phyloP scores from a whole-genome alignment of 1,139 yeast species.

The Geotrichum siamense region DNA sequence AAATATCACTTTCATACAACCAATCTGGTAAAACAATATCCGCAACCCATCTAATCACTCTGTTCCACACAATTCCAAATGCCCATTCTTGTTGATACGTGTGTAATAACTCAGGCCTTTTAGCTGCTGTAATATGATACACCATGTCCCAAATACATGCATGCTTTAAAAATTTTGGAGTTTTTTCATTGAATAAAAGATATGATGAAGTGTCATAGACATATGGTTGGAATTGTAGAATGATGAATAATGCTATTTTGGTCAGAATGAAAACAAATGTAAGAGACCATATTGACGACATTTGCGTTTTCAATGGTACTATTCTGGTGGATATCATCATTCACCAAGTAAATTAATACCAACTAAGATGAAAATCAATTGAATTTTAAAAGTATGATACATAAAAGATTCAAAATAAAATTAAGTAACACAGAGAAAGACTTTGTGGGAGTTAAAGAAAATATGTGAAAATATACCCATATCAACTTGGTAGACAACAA shows the following conservation, averaged over 20 bases:
- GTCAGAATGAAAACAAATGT: conserved; percentile 29
- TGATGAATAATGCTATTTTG: conserved; percentile 36
- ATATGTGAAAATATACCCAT: too few species aligned
- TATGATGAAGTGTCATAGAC: conserved; percentile 50
- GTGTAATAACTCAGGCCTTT: conserved; percentile 35
- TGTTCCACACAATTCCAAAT: conserved; percentile 74
- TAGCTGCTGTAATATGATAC: conserved; percentile 56
- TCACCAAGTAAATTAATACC: too few species aligned
- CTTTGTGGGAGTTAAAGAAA: too few species aligned
- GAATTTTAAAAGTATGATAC: too few species aligned
- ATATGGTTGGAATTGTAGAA: conserved; percentile 39
- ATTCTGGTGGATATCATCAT: too few species aligned
- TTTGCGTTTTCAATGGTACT: neutral
- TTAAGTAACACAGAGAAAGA: too few species aligned
- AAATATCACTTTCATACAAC: conserved; percentile 14
- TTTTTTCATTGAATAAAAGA: conserved; percentile 28
- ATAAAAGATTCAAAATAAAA: too few species aligned
- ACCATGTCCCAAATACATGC: conserved; percentile 82
- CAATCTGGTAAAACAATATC: neutral
- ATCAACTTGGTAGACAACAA: too few species aligned
- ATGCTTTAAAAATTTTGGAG: conserved; percentile 35
- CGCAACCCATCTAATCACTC: conserved; percentile 37
- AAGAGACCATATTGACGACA: conserved; percentile 7
- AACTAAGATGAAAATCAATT: too few species aligned
- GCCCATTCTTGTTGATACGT: conserved; percentile 85